Percentiles rank a stretch among this genome's conserved stretches.
These are phyloP conservation scores for Atalantia buxifolia DNA, from an alignment of 345 rosid genomes.

Conservation along the genomic window DNA sequence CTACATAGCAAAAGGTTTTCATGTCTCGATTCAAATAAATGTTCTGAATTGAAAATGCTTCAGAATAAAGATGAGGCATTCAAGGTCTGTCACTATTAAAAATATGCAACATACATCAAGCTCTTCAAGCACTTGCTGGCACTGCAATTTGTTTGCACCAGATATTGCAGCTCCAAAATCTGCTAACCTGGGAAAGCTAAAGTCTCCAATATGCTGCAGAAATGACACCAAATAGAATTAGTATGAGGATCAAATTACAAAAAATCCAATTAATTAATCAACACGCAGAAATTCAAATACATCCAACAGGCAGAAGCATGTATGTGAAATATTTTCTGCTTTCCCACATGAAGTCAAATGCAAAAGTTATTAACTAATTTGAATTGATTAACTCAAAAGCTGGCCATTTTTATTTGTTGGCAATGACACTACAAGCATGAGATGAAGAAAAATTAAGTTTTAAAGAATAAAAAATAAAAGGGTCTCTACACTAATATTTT, in stretches of 20 bases:
- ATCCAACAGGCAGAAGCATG: not conserved
- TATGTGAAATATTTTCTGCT: not conserved
- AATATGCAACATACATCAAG: conserved; percentile 69
- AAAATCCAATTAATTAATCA: not conserved
- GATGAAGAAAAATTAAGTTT: not conserved
- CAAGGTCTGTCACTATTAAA: not conserved
- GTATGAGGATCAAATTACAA: not conserved
- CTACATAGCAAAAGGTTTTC: not conserved
- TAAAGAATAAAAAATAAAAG: not conserved
- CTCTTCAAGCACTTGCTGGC: conserved; percentile 96
- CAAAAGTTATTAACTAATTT: not conserved
- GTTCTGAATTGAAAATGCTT: not conserved
- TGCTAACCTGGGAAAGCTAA: conserved; percentile 82
- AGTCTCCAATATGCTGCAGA: conserved; percentile 93
- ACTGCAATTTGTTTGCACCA: conserved; percentile 80
- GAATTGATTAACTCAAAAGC: not conserved
- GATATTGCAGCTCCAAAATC: conserved; percentile 99
- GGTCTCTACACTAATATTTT: not conserved
- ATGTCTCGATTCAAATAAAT: not conserved
- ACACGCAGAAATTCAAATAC: not conserved
- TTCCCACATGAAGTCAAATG: not conserved
- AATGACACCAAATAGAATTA: conserved; percentile 1
- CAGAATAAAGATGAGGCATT: not conserved
- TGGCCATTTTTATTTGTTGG: not conserved
- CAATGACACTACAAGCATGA: not conserved